Evolutionary conservation across 2,329 filamentous ascomycete species (phyloP).

Genomic region (Aureobasidium subglaciale): DNA sequence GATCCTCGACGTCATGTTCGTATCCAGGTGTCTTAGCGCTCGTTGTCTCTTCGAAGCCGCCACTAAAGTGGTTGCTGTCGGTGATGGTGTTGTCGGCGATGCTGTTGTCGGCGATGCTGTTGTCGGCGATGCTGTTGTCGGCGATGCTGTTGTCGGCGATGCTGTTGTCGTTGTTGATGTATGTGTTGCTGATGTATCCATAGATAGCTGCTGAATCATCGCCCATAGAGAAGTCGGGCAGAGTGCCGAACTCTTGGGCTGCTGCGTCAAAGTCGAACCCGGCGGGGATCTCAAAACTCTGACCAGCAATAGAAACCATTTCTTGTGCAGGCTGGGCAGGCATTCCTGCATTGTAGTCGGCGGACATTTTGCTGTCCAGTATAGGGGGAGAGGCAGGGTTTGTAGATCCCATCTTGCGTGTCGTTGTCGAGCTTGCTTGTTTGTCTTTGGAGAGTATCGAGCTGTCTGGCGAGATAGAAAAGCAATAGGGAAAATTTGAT

Average conservation of each 20-base stretch:
- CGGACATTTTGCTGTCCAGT: not conserved
- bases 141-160: not conserved
- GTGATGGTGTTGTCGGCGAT: not conserved
- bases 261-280: not conserved
- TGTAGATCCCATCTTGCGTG: not conserved
- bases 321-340: not conserved
- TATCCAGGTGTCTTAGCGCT: not conserved
- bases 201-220: not conserved
- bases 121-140: not conserved
- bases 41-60: not conserved
- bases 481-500: not conserved
- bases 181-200: not conserved
- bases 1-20: too few relatives aligned
- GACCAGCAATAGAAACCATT: not conserved
- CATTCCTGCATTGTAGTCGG: not conserved
- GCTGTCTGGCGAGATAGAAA: not conserved
- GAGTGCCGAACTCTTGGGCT: not conserved
- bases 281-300: not conserved
- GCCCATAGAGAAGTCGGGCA: not conserved
- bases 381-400: not conserved
- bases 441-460: not conserved
- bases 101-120: not conserved
- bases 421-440: not conserved
- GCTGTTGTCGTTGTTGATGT: not conserved
- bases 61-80: not conserved